Evolutionary conservation across 202 grass and related monocot genomes (phyloP).

Genomic region (Panicum virgatum): DNA sequence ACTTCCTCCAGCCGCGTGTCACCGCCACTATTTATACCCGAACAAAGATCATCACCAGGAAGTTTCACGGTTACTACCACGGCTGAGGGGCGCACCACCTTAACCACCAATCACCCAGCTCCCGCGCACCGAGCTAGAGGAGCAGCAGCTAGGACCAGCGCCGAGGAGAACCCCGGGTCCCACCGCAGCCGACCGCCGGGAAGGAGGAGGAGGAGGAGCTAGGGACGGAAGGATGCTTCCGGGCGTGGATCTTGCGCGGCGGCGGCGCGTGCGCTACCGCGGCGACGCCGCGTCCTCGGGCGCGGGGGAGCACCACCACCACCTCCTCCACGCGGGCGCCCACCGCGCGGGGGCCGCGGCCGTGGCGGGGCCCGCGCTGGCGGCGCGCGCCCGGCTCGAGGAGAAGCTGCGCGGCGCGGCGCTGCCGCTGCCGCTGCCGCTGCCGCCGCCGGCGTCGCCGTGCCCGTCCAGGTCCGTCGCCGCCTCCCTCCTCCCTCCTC

Average conservation of each 20-base stretch:
- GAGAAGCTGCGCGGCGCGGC: constrained; percentile 69
- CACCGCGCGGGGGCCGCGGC: neutral
- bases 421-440: neutral
- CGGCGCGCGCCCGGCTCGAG: constrained; percentile 66
- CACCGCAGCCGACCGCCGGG: too few species aligned
- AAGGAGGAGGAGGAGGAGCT: neutral
- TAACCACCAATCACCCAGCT: too few species aligned
- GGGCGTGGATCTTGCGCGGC: constrained; percentile 77
- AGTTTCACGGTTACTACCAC: neutral
- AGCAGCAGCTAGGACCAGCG: neutral
- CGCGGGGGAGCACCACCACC: neutral
- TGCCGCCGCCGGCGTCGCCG: neutral
- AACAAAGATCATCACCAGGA: neutral
- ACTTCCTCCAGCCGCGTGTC: neutral
- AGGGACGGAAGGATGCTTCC: constrained; percentile 51
- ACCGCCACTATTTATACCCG: neutral
- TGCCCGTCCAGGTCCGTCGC: constrained; percentile 35
- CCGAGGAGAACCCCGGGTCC: too few species aligned
- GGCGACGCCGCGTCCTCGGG: constrained; percentile 16
- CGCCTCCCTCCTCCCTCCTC: too few species aligned
- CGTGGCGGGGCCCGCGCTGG: constrained; percentile 53
- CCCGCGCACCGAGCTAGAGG: neutral
- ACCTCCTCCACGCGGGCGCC: neutral
- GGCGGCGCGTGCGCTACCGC: constrained; percentile 71
- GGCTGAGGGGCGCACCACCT: too few species aligned